phyloP scores from a whole-genome alignment of 352 stramenopile species.

The Pythium chondricola region DNA sequence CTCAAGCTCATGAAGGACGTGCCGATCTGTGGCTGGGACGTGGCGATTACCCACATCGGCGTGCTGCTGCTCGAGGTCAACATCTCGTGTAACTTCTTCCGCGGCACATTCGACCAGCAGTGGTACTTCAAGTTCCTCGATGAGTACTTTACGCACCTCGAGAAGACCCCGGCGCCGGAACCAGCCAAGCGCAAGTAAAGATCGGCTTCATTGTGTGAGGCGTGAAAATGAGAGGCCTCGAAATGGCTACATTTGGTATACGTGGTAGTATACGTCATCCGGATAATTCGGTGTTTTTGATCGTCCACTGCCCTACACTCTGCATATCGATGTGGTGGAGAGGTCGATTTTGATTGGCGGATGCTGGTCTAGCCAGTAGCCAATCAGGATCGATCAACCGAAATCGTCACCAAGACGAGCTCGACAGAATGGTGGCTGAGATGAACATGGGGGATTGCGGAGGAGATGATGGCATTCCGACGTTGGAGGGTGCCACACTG shows the following conservation, averaged over 20 bases:
- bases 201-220: slow-evolving; percentile 15
- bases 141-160: slow-evolving; percentile 75
- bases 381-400: slow-evolving; percentile 4
- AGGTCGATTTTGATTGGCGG: slow-evolving; percentile 6
- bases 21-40: slow-evolving; percentile 90
- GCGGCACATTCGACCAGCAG: slow-evolving; percentile 83
- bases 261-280: slow-evolving; percentile 8
- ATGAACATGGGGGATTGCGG: neutral
- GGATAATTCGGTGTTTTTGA: slow-evolving; percentile 5
- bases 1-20: slow-evolving; percentile 90
- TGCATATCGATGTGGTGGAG: slow-evolving; percentile 13
- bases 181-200: slow-evolving; percentile 34
- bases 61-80: slow-evolving; percentile 89
- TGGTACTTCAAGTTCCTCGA: slow-evolving; percentile 87
- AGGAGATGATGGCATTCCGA: slow-evolving; percentile 6
- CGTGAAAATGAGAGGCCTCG: too few relatives aligned
- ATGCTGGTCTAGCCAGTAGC: neutral
- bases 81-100: slow-evolving; percentile 95
- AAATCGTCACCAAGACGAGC: slow-evolving; percentile 11
- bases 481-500: slow-evolving; percentile 2
- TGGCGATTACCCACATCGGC: slow-evolving; percentile 88
- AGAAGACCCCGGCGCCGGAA: slow-evolving; percentile 41
- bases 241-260: slow-evolving; percentile 21
- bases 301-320: slow-evolving; percentile 4
- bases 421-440: neutral